Percentiles rank a stretch among this genome's conserved stretches.
Evolutionary conservation across 345 rosid species (phyloP).

Genomic region (Pugionium cornutum): DNA sequence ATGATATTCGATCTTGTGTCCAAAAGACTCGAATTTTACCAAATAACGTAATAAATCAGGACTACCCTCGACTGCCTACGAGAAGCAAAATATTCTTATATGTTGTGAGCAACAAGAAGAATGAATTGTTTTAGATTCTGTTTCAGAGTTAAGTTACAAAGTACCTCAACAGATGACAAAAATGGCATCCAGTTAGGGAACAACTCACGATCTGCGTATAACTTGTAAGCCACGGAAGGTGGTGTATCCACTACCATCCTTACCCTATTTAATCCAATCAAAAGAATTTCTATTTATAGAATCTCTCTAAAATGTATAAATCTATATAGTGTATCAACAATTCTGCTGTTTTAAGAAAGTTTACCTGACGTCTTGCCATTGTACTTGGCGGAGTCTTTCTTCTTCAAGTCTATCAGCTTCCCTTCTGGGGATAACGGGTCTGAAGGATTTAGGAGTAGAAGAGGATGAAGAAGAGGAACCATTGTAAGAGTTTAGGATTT

Average conservation of each 20-base stretch:
- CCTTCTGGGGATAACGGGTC: no score
- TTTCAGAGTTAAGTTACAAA: conserved; percentile 7
- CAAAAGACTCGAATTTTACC: conserved; percentile 37
- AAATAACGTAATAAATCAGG: conserved; percentile 31
- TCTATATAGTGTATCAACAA: no score
- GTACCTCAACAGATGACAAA: conserved; percentile 41
- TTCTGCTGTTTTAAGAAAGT: no score
- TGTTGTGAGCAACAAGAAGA: conserved; percentile 20
- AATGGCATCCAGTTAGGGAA: conserved; percentile 44
- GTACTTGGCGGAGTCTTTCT: no score
- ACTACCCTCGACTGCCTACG: conserved; percentile 30
- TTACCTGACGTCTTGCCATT: no score
- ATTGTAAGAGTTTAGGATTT: no score
- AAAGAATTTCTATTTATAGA: no score
- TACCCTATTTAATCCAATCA: no score
- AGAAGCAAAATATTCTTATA: conserved; percentile 12
- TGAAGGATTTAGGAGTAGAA: no score
- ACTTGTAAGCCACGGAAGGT: conserved; percentile 39
- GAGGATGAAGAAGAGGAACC: no score
- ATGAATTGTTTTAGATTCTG: background rate
- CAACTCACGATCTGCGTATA: conserved; percentile 36
- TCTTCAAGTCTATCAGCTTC: no score
- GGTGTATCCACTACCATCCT: conserved; percentile 31
- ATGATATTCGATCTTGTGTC: conserved; percentile 31
- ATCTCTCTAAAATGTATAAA: no score